Conservation (phyloP, 2,329 filamentous ascomycete species). For the Lizonia empirigonia region DNA sequence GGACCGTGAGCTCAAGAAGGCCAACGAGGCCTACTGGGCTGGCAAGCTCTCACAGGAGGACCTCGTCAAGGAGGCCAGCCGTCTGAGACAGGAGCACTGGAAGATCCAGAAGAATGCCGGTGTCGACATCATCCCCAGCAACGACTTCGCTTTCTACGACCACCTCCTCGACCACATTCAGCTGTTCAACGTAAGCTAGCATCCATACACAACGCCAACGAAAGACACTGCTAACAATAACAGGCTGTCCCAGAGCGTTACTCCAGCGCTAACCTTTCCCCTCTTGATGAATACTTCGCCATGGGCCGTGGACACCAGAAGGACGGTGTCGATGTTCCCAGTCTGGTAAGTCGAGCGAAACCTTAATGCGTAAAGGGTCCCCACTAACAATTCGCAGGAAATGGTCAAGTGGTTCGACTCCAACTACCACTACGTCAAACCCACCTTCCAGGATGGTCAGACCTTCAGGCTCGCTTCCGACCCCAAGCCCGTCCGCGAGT, state of each 20-base stretch:
- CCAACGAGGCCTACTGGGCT: slow-evolving; percentile 96
- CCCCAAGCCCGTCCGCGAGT: slow-evolving; percentile 94
- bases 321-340: slow-evolving; percentile 88
- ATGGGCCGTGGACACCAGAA: slow-evolving; percentile 99
- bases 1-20: slow-evolving; percentile 99
- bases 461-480: slow-evolving; percentile 84
- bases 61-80: slow-evolving; percentile 93
- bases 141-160: slow-evolving; percentile 99
- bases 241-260: slow-evolving; percentile 93
- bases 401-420: slow-evolving; percentile 99
- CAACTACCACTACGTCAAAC: slow-evolving; percentile 99
- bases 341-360: slow-evolving; percentile 60
- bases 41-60: slow-evolving; percentile 93
- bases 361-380: not conserved
- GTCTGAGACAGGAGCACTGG: slow-evolving; percentile 96
- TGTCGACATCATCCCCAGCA: slow-evolving; percentile 97
- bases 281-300: slow-evolving; percentile 97
- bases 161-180: slow-evolving; percentile 98
- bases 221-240: slow-evolving; percentile 20
- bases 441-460: slow-evolving; percentile 95
- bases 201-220: slow-evolving; percentile 24
- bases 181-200: slow-evolving; percentile 80
- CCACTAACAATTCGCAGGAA: slow-evolving; percentile 61
- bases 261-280: slow-evolving; percentile 83
- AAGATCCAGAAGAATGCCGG: slow-evolving; percentile 99